Evolutionary conservation across 257 asterid species (phyloP).

Genomic region (Verbascum thapsus): DNA sequence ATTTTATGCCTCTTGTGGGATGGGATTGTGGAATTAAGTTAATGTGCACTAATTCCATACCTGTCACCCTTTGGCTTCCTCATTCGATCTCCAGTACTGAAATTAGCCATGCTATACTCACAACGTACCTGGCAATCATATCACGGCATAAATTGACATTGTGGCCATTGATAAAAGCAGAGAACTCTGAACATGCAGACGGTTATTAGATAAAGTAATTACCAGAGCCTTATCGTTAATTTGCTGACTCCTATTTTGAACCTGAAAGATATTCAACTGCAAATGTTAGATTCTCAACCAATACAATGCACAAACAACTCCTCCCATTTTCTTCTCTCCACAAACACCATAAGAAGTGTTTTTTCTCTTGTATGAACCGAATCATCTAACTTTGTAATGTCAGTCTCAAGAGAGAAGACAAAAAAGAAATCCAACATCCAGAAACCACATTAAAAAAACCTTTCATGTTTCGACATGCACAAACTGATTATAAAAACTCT

Average conservation of each 20-base stretch:
- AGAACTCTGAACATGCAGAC: neutral
- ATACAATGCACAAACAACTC: neutral
- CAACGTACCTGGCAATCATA: conserved; percentile 69
- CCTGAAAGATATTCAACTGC: conserved; percentile 49
- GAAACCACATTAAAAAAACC: neutral
- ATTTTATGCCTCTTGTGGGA: neutral
- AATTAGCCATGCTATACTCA: conserved; percentile 98
- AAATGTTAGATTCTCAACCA: conserved; percentile 19
- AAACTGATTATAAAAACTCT: neutral
- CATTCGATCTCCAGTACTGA: conserved; percentile 95
- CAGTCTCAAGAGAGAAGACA: too few species aligned
- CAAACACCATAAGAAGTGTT: neutral
- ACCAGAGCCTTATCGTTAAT: conserved; percentile 84
- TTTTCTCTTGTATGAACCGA: neutral
- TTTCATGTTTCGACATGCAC: neutral
- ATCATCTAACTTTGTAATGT: too few species aligned
- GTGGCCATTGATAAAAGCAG: neutral
- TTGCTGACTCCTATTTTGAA: conserved; percentile 84
- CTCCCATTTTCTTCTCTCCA: neutral
- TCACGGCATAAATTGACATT: conserved; percentile 5
- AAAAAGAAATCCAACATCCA: neutral
- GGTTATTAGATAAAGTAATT: conserved; percentile 35
- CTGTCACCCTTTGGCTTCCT: conserved; percentile 95
- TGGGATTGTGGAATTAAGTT: neutral
- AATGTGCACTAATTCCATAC: too few species aligned